These are phyloP conservation scores for Penicillium simplicissimum DNA, from an alignment of 495 filamentous ascomycete species.

Conservation along the genomic window DNA sequence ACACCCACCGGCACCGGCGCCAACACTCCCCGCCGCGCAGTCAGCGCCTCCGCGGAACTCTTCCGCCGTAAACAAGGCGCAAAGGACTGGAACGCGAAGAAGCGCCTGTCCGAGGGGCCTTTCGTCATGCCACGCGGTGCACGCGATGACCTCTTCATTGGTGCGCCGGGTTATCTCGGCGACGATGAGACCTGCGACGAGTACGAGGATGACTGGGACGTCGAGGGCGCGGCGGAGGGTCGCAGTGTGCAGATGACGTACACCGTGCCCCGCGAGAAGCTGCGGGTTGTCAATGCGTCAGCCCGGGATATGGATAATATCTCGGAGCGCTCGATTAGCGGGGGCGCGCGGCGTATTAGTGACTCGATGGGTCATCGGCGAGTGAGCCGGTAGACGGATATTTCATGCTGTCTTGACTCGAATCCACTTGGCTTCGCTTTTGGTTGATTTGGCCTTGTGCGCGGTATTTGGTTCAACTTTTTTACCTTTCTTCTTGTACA, in stretches of 20 bases:
- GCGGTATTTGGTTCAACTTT: background rate
- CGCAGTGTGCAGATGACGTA: slow-evolving; percentile 91
- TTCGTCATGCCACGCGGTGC: slow-evolving; percentile 21
- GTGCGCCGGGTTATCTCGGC: slow-evolving; percentile 32
- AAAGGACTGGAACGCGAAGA: slow-evolving; percentile 54
- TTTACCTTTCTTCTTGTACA: slow-evolving; percentile 6
- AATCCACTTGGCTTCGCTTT: background rate
- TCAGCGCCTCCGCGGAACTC: slow-evolving; percentile 58
- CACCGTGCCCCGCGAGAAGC: slow-evolving; percentile 79
- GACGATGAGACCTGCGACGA: slow-evolving; percentile 26
- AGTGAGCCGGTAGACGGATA: slow-evolving; percentile 15
- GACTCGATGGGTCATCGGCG: slow-evolving; percentile 9
- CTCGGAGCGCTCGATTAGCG: slow-evolving; percentile 34
- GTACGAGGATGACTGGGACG: slow-evolving; percentile 80
- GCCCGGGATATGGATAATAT: slow-evolving; percentile 38
- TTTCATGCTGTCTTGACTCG: background rate
- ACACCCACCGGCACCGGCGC: slow-evolving; percentile 9
- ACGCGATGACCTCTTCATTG: slow-evolving; percentile 36
- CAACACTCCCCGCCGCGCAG: slow-evolving; percentile 51
- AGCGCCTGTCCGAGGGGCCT: slow-evolving; percentile 27
- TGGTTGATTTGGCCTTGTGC: background rate
- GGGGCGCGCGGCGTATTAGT: slow-evolving; percentile 25
- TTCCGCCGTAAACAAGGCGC: slow-evolving; percentile 61
- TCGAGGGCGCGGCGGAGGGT: slow-evolving; percentile 78
- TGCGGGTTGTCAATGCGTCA: slow-evolving; percentile 80